Conservation (phyloP, 78 protist species). For the Dictyostelium brefeldianum region DNA sequence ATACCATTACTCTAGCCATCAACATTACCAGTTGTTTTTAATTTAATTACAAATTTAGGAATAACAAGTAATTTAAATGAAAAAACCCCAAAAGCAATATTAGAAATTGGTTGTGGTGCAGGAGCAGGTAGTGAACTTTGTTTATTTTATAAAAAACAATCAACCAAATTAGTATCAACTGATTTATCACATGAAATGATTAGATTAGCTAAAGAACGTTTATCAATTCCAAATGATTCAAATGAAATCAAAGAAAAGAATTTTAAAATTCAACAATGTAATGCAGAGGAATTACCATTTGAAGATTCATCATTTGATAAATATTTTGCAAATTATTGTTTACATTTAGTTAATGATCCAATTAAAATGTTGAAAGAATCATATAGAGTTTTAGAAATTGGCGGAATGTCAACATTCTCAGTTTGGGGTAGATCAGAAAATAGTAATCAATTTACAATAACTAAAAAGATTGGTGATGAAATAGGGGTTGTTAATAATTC, state of each 20-base stretch:
- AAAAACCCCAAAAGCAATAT: background rate
- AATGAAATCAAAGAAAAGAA: background rate
- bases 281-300: conserved; percentile 54
- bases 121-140: conserved; percentile 42
- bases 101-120: conserved; percentile 71
- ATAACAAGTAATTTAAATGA: background rate
- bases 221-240: background rate
- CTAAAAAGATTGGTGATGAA: background rate
- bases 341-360: conserved; percentile 66
- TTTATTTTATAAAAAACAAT: background rate
- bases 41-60: conserved; percentile 27
- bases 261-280: background rate
- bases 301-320: conserved; percentile 28
- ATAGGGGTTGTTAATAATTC: background rate
- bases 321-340: conserved; percentile 43
- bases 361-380: conserved; percentile 36
- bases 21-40: conserved; percentile 14
- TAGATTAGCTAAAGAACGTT: background rate
- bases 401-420: conserved; percentile 61
- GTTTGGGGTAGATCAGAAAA: conserved; percentile 78
- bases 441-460: conserved; percentile 46
- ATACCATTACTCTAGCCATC: too few relatives aligned
- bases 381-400: conserved; percentile 57
- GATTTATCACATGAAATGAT: conserved; percentile 62
- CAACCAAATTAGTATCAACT: background rate